Conservation (phyloP, 1,139 yeast species). For the Kodamaea sp. region DNA sequence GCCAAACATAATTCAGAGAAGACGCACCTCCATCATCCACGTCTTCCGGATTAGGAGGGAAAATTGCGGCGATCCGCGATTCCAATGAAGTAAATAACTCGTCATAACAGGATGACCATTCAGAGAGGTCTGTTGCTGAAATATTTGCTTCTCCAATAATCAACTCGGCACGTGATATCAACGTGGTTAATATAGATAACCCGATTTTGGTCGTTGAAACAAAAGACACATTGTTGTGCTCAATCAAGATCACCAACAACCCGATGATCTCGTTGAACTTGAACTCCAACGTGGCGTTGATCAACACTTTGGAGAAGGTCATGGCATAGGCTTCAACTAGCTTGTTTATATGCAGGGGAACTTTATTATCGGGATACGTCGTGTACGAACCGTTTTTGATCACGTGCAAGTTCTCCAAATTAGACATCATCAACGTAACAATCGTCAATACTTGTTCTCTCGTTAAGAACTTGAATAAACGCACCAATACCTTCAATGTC, state of each 20-base stretch:
- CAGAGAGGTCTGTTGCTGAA: constrained; percentile 56
- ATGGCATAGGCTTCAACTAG: constrained; percentile 77
- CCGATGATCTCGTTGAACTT: constrained; percentile 79
- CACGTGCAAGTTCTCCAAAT: constrained; percentile 77
- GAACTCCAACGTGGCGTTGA: constrained; percentile 81
- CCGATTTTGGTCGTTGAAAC: constrained; percentile 84
- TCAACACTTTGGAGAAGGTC: constrained; percentile 81
- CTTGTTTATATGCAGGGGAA: constrained; percentile 55
- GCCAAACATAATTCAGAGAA: constrained; percentile 76
- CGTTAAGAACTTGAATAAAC: constrained; percentile 79
- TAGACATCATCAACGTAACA: constrained; percentile 75
- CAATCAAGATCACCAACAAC: constrained; percentile 69
- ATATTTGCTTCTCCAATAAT: constrained; percentile 76
- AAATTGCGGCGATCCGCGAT: constrained; percentile 71
- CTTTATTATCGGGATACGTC: constrained; percentile 49
- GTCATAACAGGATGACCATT: constrained; percentile 84
- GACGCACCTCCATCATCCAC: constrained; percentile 78
- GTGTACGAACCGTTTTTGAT: constrained; percentile 76
- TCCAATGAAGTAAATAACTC: constrained; percentile 76
- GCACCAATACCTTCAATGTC: constrained; percentile 83
- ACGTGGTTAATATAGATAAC: constrained; percentile 78
- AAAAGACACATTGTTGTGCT: constrained; percentile 68
- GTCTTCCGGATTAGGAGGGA: constrained; percentile 67
- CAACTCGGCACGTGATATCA: constrained; percentile 88
- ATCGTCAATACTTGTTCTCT: constrained; percentile 77